Evolutionary conservation across 78 protist genomes (phyloP), one percentile per base, ranked within the genome.

Genomic region (Dictyostelium capitatum): DNA sequence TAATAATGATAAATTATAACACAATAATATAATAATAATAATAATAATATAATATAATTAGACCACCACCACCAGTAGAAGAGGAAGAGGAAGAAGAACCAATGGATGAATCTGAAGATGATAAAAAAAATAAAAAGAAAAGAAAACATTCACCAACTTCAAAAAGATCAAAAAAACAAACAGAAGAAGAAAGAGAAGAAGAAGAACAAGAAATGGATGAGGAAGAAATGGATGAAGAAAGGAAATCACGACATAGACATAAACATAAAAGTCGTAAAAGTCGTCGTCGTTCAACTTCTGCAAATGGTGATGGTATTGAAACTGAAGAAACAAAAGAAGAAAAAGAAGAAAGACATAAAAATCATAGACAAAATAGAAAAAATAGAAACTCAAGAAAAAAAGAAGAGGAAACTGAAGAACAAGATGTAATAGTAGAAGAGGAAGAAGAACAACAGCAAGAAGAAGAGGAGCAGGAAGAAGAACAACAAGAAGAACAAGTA

Each of bases 331-430:
- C 1, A 7, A 54, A 73, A 4, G 46, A 15, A 30, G 6, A 46
- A 20, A 54, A 20, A 43, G 79, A 46, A 30, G 79, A 73, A 46
- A 46, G n/a, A n/a, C 19, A 73, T n/a, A 73, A 48, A 15, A 73
- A 30, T 43, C 79, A 30, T 46, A 73, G 56, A 73, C 47, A 73
- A 20, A 30, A 53, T 51, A 47, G 65, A 17, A n/a, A 41, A 28
- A 51, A 41, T 15, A 20, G 19, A 37, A 77, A 28, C 10, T 19
- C 12, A 25, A 65, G 28, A 20, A 23, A 51, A 50, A 77, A 51
- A 50, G 82, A 20, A 2, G 82, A 77, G 28, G 82, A 73, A n/a
- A 20, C 5, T 19, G 79, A 73, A 1, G 56, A 73, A 73, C 28
- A 37, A 10, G 74, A 67, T 37, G 50, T 69, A 32, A 32, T 23